These are phyloP conservation scores for Tetrapisispora phaffii DNA, from an alignment of 805 yeast genomes.

Conservation along the genomic window DNA sequence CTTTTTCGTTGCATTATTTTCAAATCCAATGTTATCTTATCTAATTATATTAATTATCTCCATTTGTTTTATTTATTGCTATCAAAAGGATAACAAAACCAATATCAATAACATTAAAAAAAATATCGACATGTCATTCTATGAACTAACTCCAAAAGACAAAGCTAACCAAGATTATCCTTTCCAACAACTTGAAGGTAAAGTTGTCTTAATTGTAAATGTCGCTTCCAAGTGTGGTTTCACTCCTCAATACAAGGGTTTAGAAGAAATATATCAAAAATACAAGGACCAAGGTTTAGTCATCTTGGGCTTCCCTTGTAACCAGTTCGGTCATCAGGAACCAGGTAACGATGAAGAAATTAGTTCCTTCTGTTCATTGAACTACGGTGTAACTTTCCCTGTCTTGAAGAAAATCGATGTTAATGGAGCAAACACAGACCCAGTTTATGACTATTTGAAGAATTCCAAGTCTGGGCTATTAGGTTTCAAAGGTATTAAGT, in stretches of 20 bases:
- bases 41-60: neutral
- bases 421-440: constrained; percentile 72
- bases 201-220: constrained; percentile 76
- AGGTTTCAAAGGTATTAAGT: constrained; percentile 63
- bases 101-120: neutral
- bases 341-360: constrained; percentile 63
- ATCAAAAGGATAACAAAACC: neutral
- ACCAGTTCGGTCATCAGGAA: constrained; percentile 80
- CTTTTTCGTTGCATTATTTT: neutral
- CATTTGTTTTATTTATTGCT: neutral
- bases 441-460: constrained; percentile 74
- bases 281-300: constrained; percentile 54
- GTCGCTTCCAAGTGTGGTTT: constrained; percentile 82
- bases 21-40: neutral
- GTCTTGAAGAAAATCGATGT: constrained; percentile 78
- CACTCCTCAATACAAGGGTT: constrained; percentile 67
- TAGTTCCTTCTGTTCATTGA: constrained; percentile 58
- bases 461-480: constrained; percentile 44
- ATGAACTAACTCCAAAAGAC: constrained; percentile 55
- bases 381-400: constrained; percentile 89
- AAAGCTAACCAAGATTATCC: constrained; percentile 48
- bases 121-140: constrained; percentile 37
- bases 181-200: constrained; percentile 56
- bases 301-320: constrained; percentile 82
- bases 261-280: constrained; percentile 58